These are phyloP conservation scores for Avena eriantha DNA, from an alignment of 176 grass and related monocot genomes.

Conservation along the genomic window DNA sequence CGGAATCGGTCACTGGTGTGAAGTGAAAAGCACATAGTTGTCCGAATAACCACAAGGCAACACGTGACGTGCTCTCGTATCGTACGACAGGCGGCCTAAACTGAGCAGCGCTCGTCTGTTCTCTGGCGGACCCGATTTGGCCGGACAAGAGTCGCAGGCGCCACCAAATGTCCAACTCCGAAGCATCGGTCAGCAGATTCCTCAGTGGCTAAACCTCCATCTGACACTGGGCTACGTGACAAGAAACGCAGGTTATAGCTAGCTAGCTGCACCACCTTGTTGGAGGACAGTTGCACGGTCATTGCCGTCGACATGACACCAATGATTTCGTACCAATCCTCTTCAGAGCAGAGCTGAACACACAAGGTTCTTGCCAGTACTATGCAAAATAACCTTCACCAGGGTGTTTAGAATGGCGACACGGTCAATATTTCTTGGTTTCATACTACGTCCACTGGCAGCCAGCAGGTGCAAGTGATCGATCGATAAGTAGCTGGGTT, in stretches of 20 bases:
- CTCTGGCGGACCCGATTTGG: no score
- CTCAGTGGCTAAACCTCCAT: neutral
- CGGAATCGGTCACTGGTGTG: neutral
- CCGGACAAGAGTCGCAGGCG: neutral
- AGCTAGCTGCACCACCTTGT: neutral
- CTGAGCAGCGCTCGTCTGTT: no score
- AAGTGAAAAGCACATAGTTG: no score
- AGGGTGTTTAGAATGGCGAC: neutral
- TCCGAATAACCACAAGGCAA: neutral
- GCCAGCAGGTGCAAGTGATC: neutral
- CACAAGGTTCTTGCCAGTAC: neutral
- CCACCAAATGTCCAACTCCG: neutral
- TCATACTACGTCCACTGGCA: neutral
- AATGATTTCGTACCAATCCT: neutral
- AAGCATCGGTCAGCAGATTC: constrained; percentile 29
- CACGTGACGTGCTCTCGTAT: neutral
- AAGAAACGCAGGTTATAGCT: neutral
- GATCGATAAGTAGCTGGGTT: constrained; percentile 4
- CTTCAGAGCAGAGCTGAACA: neutral
- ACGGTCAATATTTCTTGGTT: neutral
- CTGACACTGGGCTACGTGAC: constrained; percentile 25
- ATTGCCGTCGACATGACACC: neutral
- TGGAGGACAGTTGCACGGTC: neutral
- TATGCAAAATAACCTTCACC: neutral
- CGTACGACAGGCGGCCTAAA: no score